phyloP scores from a whole-genome alignment of 495 filamentous ascomycete genomes.

The Trichoderma reesei region DNA sequence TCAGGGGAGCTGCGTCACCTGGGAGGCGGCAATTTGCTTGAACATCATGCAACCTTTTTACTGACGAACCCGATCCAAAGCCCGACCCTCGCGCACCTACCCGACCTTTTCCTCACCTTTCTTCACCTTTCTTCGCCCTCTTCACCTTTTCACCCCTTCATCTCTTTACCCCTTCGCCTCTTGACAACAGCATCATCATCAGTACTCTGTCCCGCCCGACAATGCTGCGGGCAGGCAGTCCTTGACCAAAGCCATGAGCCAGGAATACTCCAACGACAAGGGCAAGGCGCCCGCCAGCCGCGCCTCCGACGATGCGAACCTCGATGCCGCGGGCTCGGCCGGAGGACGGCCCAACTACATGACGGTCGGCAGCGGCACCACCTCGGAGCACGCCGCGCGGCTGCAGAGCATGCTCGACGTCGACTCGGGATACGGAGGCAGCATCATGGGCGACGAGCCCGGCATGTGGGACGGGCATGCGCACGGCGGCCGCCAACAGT shows the following conservation, averaged over 20 bases:
- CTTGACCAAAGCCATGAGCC: conserved; percentile 54
- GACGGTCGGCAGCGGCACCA: conserved; percentile 77
- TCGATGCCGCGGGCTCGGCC: conserved; percentile 12
- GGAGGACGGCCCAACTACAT: conserved; percentile 55
- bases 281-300: conserved; percentile 24
- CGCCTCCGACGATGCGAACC: conserved; percentile 17
- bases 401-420: conserved; percentile 65
- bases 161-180: no score
- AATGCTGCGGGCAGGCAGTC: conserved; percentile 1
- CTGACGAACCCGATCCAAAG: conserved; percentile 6
- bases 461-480: conserved; percentile 26
- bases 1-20: not conserved
- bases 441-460: conserved; percentile 41
- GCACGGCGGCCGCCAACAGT: conserved; percentile 33
- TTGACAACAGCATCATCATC: no score
- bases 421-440: conserved; percentile 89
- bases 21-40: not conserved
- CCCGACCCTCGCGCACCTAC: conserved; percentile 2
- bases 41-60: conserved; percentile 9
- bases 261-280: conserved; percentile 51
- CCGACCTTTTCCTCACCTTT: no score
- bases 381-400: conserved; percentile 58
- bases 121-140: not conserved
- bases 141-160: conserved; percentile 7
- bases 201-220: no score